Evolutionary conservation across 2,329 filamentous ascomycete genomes (phyloP).

Genomic region (Colletotrichum sp.): DNA sequence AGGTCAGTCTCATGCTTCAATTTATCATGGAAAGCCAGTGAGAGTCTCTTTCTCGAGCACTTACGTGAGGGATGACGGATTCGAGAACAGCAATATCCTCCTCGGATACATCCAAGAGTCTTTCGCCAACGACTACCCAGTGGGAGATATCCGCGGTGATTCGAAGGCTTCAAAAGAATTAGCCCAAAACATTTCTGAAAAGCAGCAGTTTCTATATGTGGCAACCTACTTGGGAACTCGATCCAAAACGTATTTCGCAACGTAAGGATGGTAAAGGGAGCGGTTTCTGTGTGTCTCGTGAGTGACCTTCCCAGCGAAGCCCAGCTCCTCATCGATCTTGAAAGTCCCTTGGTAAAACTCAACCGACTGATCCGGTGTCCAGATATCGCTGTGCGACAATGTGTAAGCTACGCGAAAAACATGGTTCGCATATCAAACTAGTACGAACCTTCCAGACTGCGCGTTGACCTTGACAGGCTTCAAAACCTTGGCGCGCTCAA

Average conservation of each 20-base stretch:
- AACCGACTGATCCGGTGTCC: conserved; percentile 34
- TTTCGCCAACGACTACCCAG: conserved; percentile 27
- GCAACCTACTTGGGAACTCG: conserved; percentile 32
- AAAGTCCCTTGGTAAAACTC: conserved; percentile 36
- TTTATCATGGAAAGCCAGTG: background rate
- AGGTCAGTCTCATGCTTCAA: background rate
- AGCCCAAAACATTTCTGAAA: background rate
- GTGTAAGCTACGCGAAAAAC: background rate
- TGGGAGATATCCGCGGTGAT: conserved; percentile 32
- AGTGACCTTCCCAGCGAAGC: conserved; percentile 30
- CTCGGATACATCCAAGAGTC: conserved; percentile 23
- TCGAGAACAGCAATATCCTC: conserved; percentile 25
- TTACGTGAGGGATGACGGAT: conserved; percentile 33
- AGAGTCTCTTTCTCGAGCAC: background rate
- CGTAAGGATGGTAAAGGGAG: conserved; percentile 35
- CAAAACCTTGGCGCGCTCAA: conserved; percentile 6
- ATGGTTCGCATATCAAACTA: background rate
- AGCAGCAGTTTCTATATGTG: background rate
- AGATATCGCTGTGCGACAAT: conserved; percentile 28
- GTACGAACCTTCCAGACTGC: conserved; percentile 19
- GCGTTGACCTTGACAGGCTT: conserved; percentile 19
- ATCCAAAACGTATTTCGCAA: conserved; percentile 29
- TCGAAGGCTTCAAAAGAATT: conserved; percentile 17
- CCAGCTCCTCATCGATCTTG: conserved; percentile 32
- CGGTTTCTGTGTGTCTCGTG: conserved; percentile 39